Evolutionary conservation across 192 early-diverging fungal species (phyloP), one percentile per base, ranked within the genome.

Genomic region (Coemansia sp.): DNA sequence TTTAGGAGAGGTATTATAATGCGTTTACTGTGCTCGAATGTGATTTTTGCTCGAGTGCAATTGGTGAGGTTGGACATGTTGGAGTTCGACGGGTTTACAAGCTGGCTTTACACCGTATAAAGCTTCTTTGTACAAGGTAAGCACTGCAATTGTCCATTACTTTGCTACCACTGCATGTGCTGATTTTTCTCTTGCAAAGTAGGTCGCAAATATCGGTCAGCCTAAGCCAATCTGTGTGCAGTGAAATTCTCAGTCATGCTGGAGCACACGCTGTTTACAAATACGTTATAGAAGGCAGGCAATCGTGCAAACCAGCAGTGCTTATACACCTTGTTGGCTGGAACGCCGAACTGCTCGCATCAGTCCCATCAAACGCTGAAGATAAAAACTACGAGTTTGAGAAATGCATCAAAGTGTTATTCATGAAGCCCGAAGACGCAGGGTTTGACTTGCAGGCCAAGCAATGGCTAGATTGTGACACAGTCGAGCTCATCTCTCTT

Each of bases 181-280:
- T 17, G 24, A n/a, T 9, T 24, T 5, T 23, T 15, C 8, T 4
- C 62, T 24, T 58, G 1, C 38, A 35, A 9, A 45, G 24, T 66
- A 69, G 62, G 12, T 22, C 57, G 1, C 25, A 54, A 4, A 58
- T 69, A 11, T 57, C 70, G 7, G 29, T 65, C 23, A 58, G 58
- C 11, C 58, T 74, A 25, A 45, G 60, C 27, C 69, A 75, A 24
- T 62, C 56, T 0, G 63, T 72, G 24, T 66, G 72, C 52, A 65
- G 70, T 15, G 79, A 81, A 57, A 60, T 81, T 7, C 32, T 81
- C 22, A 63, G 62, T 49, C 79, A 81, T 43, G 66, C 66, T n/a
- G 62, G 72, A 12, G 79, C 79, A 0, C 79, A 81, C 55, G 79
- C 79, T 1, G 63, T 81, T 10, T 81, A 81, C 60, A 72, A 75